These are phyloP conservation scores for Ampelomyces quisqualis DNA, from an alignment of 2,329 filamentous ascomycete genomes.

Conservation along the genomic window DNA sequence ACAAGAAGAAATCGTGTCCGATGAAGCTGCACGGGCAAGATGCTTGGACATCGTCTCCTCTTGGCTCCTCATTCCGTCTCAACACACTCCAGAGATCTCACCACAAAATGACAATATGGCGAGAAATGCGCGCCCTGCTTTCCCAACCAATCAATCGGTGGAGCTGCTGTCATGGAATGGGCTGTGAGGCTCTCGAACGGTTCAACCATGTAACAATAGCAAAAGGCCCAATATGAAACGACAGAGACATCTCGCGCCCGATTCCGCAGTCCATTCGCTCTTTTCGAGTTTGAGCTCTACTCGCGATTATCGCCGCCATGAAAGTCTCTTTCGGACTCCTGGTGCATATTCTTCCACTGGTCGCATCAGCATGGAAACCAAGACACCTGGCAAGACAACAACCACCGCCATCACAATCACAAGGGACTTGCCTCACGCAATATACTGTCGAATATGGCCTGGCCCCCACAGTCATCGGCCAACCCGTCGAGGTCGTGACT, in stretches of 20 bases:
- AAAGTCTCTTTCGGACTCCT: neutral
- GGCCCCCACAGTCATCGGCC: constrained; percentile 1
- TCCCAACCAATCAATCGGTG: neutral
- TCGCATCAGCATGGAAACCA: constrained; percentile 1
- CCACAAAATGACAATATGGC: neutral
- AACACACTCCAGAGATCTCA: neutral
- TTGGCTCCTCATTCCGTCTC: too few species aligned
- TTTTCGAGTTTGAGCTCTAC: neutral
- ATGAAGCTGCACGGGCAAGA: too few species aligned
- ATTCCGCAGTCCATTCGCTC: neutral
- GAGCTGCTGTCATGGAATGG: neutral
- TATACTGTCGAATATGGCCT: constrained; percentile 1
- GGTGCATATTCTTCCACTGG: neutral
- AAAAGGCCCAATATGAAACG: neutral
- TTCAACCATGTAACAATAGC: neutral
- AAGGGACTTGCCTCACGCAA: neutral
- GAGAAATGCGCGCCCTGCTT: neutral
- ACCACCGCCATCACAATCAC: neutral
- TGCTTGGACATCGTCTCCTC: too few species aligned
- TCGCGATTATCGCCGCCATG: neutral
- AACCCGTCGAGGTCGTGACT: constrained; percentile 1
- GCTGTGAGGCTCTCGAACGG: neutral
- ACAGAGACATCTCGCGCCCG: neutral
- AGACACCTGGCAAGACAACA: constrained; percentile 1
- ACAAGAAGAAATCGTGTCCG: too few species aligned